These are phyloP conservation scores for Brassica rapa DNA, from an alignment of 345 rosid species.

Conservation along the genomic window DNA sequence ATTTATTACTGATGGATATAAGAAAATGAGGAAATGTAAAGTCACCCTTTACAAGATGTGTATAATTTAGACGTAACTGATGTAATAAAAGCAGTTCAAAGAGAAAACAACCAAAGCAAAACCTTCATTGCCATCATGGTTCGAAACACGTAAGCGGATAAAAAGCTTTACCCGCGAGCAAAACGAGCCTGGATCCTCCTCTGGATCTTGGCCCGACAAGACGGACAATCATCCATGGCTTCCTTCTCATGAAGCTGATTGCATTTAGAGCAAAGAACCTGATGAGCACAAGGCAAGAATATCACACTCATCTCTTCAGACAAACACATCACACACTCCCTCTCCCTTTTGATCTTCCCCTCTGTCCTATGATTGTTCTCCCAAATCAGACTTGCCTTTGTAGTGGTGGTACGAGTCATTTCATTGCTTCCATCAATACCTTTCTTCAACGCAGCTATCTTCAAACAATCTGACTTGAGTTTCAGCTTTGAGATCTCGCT, in stretches of 20 bases:
- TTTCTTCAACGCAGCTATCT: conserved; percentile 50
- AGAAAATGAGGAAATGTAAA: conserved; percentile 30
- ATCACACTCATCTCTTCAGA: conserved; percentile 58
- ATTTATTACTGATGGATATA: conserved; percentile 30
- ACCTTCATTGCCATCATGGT: conserved; percentile 31
- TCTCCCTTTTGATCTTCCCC: conserved; percentile 49
- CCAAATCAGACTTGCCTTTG: conserved; percentile 24
- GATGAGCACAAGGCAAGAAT: conserved; percentile 70
- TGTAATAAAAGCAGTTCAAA: conserved; percentile 14
- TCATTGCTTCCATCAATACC: conserved; percentile 44
- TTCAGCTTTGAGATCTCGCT: conserved; percentile 43
- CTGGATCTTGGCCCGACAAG: conserved; percentile 52
- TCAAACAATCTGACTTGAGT: conserved; percentile 45
- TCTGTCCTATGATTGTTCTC: conserved; percentile 28
- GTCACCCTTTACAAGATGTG: conserved; percentile 43
- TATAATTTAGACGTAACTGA: conserved; percentile 17
- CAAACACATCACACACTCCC: conserved; percentile 94
- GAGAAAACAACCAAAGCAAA: conserved; percentile 11
- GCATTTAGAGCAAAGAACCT: conserved; percentile 53
- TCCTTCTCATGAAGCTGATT: conserved; percentile 54
- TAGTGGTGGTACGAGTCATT: neutral
- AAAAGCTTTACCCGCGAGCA: conserved; percentile 25
- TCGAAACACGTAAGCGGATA: neutral
- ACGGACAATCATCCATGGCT: conserved; percentile 61
- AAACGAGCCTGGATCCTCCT: conserved; percentile 46